Evolutionary conservation across 2,329 filamentous ascomycete genomes (phyloP).

Genomic region (Cytospora piceicola): DNA sequence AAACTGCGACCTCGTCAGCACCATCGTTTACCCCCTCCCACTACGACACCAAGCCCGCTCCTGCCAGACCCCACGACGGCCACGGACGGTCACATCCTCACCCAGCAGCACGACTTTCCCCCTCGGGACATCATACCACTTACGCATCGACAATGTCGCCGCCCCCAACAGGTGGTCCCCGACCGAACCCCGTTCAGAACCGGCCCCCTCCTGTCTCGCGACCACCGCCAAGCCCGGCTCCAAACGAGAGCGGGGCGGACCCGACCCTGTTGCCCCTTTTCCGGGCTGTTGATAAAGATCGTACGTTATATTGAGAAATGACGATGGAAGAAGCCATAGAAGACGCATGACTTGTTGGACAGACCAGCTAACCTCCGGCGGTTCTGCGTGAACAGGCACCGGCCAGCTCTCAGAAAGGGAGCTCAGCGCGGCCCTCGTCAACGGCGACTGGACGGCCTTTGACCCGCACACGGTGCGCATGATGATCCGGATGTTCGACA

Average conservation of each 20-base stretch:
- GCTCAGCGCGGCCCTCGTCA: constrained; percentile 87
- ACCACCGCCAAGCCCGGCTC: constrained; percentile 67
- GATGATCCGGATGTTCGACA: constrained; percentile 99
- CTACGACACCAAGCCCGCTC: constrained; percentile 55
- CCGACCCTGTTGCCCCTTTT: constrained; percentile 84
- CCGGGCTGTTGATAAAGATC: constrained; percentile 84
- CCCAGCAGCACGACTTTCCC: constrained; percentile 20
- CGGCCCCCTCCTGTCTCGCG: constrained; percentile 62
- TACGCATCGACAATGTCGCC: constrained; percentile 50
- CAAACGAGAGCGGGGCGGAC: constrained; percentile 57
- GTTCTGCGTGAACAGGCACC: constrained; percentile 54
- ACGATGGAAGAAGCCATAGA: too few relatives aligned
- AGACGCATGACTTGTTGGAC: neutral
- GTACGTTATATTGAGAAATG: constrained; percentile 48
- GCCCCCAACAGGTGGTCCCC: constrained; percentile 50
- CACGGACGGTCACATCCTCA: constrained; percentile 22
- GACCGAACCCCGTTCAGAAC: constrained; percentile 47
- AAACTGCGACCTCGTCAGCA: constrained; percentile 36
- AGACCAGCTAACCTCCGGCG: constrained; percentile 1
- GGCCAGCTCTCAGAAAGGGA: constrained; percentile 86
- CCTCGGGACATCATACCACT: constrained; percentile 23
- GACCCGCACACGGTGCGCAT: constrained; percentile 93
- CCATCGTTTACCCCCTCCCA: constrained; percentile 39
- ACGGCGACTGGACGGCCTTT: constrained; percentile 93
- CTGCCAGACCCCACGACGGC: constrained; percentile 44